A percentile compares a stretch with the other conserved stretches of the same genome.
phyloP scores from a whole-genome alignment of 139 green algal species.

The Pseudopediastrum boryanum region DNA sequence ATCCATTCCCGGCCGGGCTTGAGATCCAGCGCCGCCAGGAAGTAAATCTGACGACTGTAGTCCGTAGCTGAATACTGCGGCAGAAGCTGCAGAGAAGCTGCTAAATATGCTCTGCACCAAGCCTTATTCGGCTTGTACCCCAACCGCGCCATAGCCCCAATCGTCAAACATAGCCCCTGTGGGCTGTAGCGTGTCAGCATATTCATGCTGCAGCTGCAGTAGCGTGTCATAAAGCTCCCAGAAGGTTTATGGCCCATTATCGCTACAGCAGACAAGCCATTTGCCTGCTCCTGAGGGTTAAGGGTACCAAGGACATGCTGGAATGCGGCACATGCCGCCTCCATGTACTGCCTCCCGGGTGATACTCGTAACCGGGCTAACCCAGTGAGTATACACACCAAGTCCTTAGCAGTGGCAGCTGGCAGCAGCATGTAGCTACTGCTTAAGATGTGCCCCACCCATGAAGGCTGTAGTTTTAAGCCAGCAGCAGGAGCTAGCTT shows the following conservation, averaged over 20 bases:
- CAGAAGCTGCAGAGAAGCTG: not conserved
- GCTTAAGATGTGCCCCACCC: not conserved
- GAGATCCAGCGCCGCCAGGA: slow-evolving; percentile 27
- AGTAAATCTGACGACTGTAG: slow-evolving; percentile 44
- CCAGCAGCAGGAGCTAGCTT: too few species aligned
- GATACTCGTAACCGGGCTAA: not conserved
- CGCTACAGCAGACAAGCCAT: not conserved
- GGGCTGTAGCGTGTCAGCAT: not conserved
- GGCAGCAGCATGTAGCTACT: not conserved
- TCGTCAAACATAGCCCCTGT: slow-evolving; percentile 9
- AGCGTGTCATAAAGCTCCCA: not conserved
- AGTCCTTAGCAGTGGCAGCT: not conserved
- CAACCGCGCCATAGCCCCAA: slow-evolving; percentile 26
- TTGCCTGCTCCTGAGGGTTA: not conserved
- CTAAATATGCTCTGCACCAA: slow-evolving; percentile 13
- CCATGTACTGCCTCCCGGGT: not conserved
- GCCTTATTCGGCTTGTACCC: not conserved
- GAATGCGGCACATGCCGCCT: not conserved
- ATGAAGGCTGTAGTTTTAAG: too few species aligned
- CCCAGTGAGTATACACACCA: slow-evolving; percentile 17
- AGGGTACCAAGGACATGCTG: too few species aligned
- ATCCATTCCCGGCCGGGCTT: slow-evolving; percentile 26
- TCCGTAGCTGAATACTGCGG: slow-evolving; percentile 33
- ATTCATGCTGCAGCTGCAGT: not conserved
- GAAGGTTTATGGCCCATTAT: not conserved